These are phyloP conservation scores for Pyrenochaeta sp. DNA, from an alignment of 2,329 filamentous ascomycete genomes.

Conservation along the genomic window DNA sequence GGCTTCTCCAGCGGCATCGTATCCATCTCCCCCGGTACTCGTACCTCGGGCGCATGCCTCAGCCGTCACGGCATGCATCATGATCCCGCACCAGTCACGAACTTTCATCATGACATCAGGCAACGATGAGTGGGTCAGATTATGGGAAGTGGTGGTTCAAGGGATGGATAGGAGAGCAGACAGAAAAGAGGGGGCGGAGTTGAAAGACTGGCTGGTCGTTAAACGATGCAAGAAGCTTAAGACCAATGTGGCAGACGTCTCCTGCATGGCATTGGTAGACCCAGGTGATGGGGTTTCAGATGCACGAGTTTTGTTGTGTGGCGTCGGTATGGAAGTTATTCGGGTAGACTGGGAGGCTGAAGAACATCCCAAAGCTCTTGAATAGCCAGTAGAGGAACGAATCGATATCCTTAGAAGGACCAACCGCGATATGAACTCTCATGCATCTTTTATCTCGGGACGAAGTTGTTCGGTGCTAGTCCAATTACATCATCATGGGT, in stretches of 20 bases:
- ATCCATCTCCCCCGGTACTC: slow-evolving; percentile 42
- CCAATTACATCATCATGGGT: background rate
- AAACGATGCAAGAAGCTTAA: slow-evolving; percentile 42
- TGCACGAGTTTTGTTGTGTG: slow-evolving; percentile 40
- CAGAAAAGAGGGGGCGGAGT: background rate
- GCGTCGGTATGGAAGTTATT: slow-evolving; percentile 47
- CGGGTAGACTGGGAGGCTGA: slow-evolving; percentile 19
- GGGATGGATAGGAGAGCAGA: background rate
- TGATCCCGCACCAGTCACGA: slow-evolving; percentile 35
- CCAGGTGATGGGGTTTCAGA: background rate
- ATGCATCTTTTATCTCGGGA: background rate
- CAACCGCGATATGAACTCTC: background rate
- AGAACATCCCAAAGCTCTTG: background rate
- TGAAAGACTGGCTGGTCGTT: slow-evolving; percentile 36
- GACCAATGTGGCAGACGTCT: slow-evolving; percentile 65
- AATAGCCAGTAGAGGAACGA: background rate
- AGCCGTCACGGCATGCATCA: slow-evolving; percentile 68
- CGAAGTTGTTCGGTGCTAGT: slow-evolving; percentile 1
- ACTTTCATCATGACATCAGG: slow-evolving; percentile 49
- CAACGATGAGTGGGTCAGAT: slow-evolving; percentile 59
- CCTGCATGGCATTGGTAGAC: slow-evolving; percentile 57
- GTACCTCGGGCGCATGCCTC: slow-evolving; percentile 73
- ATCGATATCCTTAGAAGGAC: no score
- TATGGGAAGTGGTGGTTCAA: slow-evolving; percentile 52
- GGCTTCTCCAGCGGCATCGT: slow-evolving; percentile 27